Evolutionary conservation across 202 grass and related monocot genomes (phyloP).

Genomic region (Schoenoplectus tabernaemontani): DNA sequence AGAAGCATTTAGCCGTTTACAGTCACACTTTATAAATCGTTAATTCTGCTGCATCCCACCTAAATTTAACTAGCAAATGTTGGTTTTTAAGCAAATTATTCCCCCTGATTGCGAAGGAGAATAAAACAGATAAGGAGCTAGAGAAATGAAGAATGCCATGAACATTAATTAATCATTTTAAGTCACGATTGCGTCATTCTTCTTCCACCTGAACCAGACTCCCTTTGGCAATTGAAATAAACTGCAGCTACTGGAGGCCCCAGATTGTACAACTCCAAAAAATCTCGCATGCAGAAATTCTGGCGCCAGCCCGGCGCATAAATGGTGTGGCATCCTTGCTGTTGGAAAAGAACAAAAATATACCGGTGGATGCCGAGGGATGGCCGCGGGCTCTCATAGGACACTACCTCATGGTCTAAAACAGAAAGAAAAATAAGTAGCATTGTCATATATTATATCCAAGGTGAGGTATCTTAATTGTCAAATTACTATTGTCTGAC

Average conservation of each 20-base stretch:
- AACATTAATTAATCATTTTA: background rate
- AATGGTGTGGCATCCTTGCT: slow-evolving; percentile 62
- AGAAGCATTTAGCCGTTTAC: background rate
- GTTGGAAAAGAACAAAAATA: slow-evolving; percentile 69
- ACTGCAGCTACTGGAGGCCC: slow-evolving; percentile 55
- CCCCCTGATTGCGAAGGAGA: background rate
- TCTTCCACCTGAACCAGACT: slow-evolving; percentile 63
- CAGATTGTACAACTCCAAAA: slow-evolving; percentile 80
- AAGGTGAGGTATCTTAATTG: background rate
- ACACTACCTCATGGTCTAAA: slow-evolving; percentile 45
- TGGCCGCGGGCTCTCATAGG: slow-evolving; percentile 68
- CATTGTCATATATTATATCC: background rate
- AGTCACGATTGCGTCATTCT: slow-evolving; percentile 33
- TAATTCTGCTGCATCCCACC: background rate
- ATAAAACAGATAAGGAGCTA: background rate
- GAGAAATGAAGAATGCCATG: background rate
- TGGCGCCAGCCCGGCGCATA: slow-evolving; percentile 73
- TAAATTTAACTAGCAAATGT: background rate
- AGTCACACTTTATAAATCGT: background rate
- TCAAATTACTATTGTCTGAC: background rate
- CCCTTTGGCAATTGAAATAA: slow-evolving; percentile 94
- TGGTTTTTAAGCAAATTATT: background rate
- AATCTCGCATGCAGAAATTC: slow-evolving; percentile 72
- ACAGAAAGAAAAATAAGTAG: background rate
- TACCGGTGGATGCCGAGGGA: slow-evolving; percentile 77